phyloP scores from a whole-genome alignment of 2,329 filamentous ascomycete species.

The Xylariales sp. region DNA sequence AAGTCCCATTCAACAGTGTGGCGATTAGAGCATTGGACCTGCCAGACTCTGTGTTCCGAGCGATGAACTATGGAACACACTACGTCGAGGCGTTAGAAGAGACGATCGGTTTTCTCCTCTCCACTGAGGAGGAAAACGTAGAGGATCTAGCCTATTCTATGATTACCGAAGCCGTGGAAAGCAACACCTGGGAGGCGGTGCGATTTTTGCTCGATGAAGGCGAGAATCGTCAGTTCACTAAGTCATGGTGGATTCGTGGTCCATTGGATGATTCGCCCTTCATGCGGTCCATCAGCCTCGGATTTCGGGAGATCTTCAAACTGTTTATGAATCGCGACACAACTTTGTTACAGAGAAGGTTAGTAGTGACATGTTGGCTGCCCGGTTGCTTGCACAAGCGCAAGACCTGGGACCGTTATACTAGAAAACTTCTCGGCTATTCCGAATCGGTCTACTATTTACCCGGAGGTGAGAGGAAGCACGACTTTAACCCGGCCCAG shows the following conservation, averaged over 20 bases:
- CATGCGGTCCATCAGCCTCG: constrained; percentile 7
- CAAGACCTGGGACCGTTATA: not conserved
- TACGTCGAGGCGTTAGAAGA: constrained; percentile 8
- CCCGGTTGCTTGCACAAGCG: not conserved
- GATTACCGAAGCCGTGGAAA: constrained; percentile 11
- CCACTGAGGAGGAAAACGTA: not conserved
- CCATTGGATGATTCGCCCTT: constrained; percentile 1
- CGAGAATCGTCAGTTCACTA: not conserved
- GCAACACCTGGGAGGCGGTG: constrained; percentile 1
- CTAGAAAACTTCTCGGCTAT: not conserved
- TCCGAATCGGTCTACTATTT: not conserved
- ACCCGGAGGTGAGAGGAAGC: not conserved
- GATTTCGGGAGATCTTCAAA: constrained; percentile 11
- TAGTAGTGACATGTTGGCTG: not conserved
- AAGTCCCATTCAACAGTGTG: constrained; percentile 10
- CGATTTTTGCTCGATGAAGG: constrained; percentile 4
- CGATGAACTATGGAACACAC: not conserved
- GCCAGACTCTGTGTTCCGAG: constrained; percentile 5
- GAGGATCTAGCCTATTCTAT: constrained; percentile 12
- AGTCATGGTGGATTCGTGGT: constrained; percentile 1
- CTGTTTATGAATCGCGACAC: not conserved
- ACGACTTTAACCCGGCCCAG: not conserved
- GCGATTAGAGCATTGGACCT: constrained; percentile 5
- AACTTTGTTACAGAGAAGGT: not conserved
- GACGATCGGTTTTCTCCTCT: not conserved